Percentiles rank a stretch among this genome's conserved stretches.
Evolutionary conservation across 345 rosid genomes (phyloP).

Genomic region (Barbarea vulgaris): DNA sequence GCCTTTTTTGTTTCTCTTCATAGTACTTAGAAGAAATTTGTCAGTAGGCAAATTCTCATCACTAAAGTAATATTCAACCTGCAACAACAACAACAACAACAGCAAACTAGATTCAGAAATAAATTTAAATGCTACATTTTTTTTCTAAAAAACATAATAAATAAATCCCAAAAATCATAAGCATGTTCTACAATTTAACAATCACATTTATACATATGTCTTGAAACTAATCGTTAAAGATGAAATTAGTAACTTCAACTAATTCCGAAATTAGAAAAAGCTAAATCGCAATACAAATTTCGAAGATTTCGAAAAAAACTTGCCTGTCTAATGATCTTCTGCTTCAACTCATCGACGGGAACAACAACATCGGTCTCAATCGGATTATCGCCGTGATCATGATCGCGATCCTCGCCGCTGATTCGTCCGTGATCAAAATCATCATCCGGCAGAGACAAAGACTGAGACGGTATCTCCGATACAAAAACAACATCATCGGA

Average conservation of each 20-base stretch:
- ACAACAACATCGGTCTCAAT: conserved; percentile 35
- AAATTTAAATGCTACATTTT: background rate
- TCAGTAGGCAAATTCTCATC: conserved; percentile 87
- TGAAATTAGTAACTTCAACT: no score
- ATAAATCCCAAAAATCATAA: background rate
- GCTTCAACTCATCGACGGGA: conserved; percentile 54
- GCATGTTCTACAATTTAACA: no score
- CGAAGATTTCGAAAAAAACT: conserved; percentile 4
- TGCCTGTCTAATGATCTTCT: conserved; percentile 71
- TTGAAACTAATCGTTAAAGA: no score
- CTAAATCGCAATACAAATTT: background rate
- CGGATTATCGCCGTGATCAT: conserved; percentile 37
- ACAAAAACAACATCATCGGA: conserved; percentile 40
- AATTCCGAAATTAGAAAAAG: no score
- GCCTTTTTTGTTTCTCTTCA: conserved; percentile 78
- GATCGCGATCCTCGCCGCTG: conserved; percentile 40
- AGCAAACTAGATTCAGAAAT: background rate
- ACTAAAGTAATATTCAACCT: conserved; percentile 95
- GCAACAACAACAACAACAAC: conserved; percentile 15
- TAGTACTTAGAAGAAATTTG: conserved; percentile 63
- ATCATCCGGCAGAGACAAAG: conserved; percentile 47
- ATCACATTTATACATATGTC: no score
- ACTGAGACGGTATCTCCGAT: conserved; percentile 29
- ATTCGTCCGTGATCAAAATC: conserved; percentile 39
- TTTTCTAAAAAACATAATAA: background rate